These are phyloP conservation scores for Knoxia roxburghii DNA, from an alignment of 257 asterid species.

Conservation along the genomic window DNA sequence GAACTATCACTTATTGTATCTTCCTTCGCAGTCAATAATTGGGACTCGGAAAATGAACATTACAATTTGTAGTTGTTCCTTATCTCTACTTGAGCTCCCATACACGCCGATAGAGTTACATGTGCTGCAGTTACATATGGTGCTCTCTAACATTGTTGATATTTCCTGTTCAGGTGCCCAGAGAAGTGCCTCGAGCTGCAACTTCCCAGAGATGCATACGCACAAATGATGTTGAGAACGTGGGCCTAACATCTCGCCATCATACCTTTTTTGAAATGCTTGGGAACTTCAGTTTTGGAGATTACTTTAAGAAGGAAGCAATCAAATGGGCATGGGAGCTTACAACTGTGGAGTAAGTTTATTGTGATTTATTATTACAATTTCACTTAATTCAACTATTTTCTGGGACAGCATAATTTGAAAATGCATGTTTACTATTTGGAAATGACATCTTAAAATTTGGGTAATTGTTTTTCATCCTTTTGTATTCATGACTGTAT, in stretches of 20 bases:
- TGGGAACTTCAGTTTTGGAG: conserved; percentile 97
- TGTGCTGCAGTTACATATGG: background rate
- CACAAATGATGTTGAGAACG: conserved; percentile 88
- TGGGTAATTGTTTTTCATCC: background rate
- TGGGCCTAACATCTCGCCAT: conserved; percentile 87
- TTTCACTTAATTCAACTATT: background rate
- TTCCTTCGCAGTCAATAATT: background rate
- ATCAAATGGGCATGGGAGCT: conserved; percentile 99
- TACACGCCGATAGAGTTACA: background rate
- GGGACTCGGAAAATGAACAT: background rate
- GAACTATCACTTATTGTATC: background rate
- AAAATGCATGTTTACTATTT: background rate
- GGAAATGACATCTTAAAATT: background rate
- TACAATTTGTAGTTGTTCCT: background rate
- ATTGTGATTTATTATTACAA: background rate
- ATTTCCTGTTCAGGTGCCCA: conserved; percentile 54
- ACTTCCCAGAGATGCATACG: conserved; percentile 96
- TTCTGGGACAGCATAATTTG: background rate
- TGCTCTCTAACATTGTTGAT: conserved; percentile 21
- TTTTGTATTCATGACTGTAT: background rate
- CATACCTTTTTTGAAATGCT: conserved; percentile 99
- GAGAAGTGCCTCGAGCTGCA: conserved; percentile 84
- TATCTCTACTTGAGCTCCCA: background rate
- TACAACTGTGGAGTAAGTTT: conserved; percentile 64
- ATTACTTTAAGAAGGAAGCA: conserved; percentile 88